Conservation (phyloP, 768 basidiomycete genomes). For the Mrakia gelida region DNA sequence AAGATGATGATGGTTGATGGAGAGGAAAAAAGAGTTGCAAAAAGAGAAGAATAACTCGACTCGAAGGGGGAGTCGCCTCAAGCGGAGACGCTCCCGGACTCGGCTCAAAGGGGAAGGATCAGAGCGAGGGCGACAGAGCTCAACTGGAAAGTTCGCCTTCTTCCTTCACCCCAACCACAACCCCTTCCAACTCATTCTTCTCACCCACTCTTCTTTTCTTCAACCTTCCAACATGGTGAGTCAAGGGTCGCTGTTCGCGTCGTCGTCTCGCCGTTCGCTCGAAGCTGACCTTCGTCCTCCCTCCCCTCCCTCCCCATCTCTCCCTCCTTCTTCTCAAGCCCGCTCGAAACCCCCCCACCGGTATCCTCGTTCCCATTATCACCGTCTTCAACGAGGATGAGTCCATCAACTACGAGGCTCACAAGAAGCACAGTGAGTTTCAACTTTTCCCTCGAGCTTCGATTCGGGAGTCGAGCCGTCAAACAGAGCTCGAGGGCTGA, state of each 20-base stretch:
- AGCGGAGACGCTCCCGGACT: too few relatives aligned
- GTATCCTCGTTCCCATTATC: background rate
- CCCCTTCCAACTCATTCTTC: background rate
- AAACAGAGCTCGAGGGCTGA: background rate
- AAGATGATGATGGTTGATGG: background rate
- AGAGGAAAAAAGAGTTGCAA: too few relatives aligned
- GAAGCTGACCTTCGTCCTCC: background rate
- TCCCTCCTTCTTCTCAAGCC: background rate
- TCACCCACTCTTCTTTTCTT: background rate
- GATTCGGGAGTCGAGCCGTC: background rate
- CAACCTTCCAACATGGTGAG: background rate
- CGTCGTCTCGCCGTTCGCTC: background rate
- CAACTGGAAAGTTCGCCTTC: background rate
- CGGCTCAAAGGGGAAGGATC: background rate
- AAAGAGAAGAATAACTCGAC: too few relatives aligned
- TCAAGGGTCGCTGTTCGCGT: background rate
- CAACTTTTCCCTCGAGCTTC: background rate
- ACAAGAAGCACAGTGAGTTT: background rate
- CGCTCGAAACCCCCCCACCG: background rate
- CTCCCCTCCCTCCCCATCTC: background rate
- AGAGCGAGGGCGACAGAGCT: background rate
- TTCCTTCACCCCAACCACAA: background rate
- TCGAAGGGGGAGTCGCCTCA: too few relatives aligned
- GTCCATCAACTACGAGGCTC: background rate
- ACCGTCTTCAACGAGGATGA: background rate